Conservation (phyloP, 441 rosid genomes). For the Dalechampia spathulata region DNA sequence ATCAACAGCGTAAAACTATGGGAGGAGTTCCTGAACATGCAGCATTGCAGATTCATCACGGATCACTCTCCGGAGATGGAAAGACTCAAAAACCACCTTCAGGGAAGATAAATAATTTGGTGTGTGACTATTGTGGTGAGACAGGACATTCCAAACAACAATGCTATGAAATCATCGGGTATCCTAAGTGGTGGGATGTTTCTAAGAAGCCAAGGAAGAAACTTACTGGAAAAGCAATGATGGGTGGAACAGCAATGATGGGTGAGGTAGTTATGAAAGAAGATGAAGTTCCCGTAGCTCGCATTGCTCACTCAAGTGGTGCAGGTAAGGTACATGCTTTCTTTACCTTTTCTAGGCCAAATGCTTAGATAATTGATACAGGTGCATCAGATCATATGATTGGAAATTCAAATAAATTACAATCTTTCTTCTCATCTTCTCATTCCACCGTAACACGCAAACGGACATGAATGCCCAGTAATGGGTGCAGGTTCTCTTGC, state of each 20-base stretch:
- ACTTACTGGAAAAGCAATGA: not conserved
- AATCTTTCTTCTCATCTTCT: not conserved
- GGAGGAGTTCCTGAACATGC: not conserved
- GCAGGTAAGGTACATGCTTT: not conserved
- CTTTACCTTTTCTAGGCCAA: not conserved
- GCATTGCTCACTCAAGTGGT: not conserved
- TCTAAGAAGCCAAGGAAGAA: not conserved
- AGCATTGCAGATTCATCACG: not conserved
- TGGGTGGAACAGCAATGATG: not conserved
- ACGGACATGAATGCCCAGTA: not conserved
- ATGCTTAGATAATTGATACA: conserved; percentile 12
- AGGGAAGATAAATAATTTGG: no score
- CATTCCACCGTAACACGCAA: not conserved
- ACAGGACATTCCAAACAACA: no score
- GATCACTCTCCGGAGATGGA: no score
- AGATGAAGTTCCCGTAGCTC: not conserved
- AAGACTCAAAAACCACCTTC: no score
- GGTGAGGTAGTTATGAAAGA: not conserved
- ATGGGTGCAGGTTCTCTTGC: not conserved
- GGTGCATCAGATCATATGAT: conserved; percentile 14
- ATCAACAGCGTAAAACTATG: not conserved
- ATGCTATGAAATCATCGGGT: no score
- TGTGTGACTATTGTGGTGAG: no score
- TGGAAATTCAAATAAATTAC: not conserved
- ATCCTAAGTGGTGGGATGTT: no score